Conservation (phyloP, 2,329 filamentous ascomycete genomes). For the Hymenoscyphus albidus region DNA sequence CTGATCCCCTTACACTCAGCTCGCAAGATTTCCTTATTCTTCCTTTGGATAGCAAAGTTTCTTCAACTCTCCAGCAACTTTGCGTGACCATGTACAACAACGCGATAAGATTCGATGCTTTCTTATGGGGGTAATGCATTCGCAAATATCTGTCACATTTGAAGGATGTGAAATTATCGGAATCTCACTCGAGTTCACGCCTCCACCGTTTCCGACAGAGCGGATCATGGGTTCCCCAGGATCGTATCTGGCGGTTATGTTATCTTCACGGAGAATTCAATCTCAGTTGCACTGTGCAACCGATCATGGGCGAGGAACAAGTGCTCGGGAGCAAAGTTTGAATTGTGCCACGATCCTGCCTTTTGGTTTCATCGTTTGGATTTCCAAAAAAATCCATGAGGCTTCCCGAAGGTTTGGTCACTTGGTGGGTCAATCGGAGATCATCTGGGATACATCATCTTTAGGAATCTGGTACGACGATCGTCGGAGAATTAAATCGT, state of each 20-base stretch:
- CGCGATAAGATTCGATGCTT: background rate
- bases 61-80: background rate
- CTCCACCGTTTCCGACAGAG: slow-evolving; percentile 7
- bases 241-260: background rate
- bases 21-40: background rate
- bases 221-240: background rate
- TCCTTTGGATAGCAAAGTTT: background rate
- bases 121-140: background rate
- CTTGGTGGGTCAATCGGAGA: slow-evolving; percentile 1
- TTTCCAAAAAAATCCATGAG: slow-evolving; percentile 2
- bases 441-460: background rate
- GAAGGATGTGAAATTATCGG: slow-evolving; percentile 4
- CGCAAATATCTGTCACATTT: slow-evolving; percentile 6
- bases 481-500: slow-evolving; percentile 2
- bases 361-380: background rate
- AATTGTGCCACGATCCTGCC: background rate
- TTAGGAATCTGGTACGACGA: slow-evolving; percentile 3
- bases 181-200: background rate
- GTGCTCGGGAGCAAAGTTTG: background rate
- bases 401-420: slow-evolving; percentile 1
- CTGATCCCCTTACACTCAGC: background rate
- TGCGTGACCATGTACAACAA: background rate
- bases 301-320: background rate
- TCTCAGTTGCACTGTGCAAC: slow-evolving; percentile 2
- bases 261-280: slow-evolving; percentile 4